phyloP scores from a whole-genome alignment of 768 basidiomycete species.

The Suillus tomentosus region DNA sequence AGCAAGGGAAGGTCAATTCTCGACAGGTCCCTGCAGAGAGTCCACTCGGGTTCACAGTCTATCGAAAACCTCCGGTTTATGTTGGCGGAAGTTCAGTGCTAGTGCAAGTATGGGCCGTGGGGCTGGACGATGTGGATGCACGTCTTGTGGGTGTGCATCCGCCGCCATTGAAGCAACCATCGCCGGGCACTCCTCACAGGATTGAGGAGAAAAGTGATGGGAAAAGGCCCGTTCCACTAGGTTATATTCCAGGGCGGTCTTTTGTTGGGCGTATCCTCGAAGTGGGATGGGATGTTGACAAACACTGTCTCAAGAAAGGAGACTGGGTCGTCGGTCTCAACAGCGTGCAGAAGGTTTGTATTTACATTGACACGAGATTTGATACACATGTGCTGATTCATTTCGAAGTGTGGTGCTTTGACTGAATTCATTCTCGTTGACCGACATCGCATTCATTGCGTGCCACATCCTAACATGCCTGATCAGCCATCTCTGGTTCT shows the following conservation, averaged over 20 bases:
- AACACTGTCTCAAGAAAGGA: constrained; percentile 60
- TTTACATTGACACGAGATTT: constrained; percentile 14
- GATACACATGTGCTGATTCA: constrained; percentile 18
- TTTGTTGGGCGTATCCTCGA: constrained; percentile 85
- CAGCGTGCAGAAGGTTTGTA: constrained; percentile 76
- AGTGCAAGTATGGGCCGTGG: constrained; percentile 90
- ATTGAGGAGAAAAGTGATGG: constrained; percentile 23
- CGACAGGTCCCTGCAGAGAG: constrained; percentile 23
- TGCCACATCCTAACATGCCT: constrained; percentile 60
- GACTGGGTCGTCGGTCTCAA: constrained; percentile 88
- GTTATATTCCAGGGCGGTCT: constrained; percentile 85
- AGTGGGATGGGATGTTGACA: constrained; percentile 68
- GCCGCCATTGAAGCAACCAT: constrained; percentile 15
- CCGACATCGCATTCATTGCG: constrained; percentile 71
- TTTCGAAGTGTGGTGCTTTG: constrained; percentile 73
- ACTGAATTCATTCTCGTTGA: constrained; percentile 89
- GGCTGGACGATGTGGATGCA: constrained; percentile 73
- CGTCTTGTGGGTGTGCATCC: constrained; percentile 56
- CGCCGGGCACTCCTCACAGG: constrained; percentile 25
- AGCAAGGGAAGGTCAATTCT: constrained; percentile 17
- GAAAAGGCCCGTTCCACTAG: constrained; percentile 40
- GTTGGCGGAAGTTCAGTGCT: constrained; percentile 71
- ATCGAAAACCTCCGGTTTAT: constrained; percentile 71
- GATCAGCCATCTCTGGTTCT: constrained; percentile 22
- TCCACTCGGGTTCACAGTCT: constrained; percentile 66